Evolutionary conservation across 2,329 filamentous ascomycete species (phyloP), one percentile per base, ranked within the genome.

Genomic region (Diplocarpon rosae): DNA sequence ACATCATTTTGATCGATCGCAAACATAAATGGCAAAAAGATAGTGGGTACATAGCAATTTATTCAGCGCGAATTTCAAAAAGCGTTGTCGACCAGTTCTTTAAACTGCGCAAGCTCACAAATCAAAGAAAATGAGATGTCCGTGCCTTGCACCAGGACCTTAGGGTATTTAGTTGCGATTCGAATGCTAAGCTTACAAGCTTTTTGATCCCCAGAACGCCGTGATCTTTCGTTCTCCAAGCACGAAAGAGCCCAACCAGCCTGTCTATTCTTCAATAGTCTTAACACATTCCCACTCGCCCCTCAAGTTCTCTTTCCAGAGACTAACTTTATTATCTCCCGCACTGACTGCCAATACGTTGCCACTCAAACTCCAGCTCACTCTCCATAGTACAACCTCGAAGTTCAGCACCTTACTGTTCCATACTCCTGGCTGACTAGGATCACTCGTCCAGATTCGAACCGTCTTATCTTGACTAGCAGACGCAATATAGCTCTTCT

Each of bases 271-370:
- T 65, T 95, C 90, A 63, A 98, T 89, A 48, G 86, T 88, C 76
- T 95, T 95, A 54, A 96, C 86, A 59, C 85, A 86, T 67, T 96
- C 89, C 92, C 92, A 98, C 62, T 94, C 86, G 44, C 92, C 92
- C 63, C 84, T 85, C 57, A 98, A 70, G 63, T 94, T 94, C 75
- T 98, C 92, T 75, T 96, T 98, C 90, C 90, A 98, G 64, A 98
- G 67, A 43, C 83, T 93, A 45, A 98, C 89, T 69, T 93, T 89
- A 72, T 98, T 98, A 67, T 98, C 90, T 20, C 84, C 86, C 32
- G 87, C 87, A 62, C 85, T 92, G 51, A 95, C 87, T 9, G 92
- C 92, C 57, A 98, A 72, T 15, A 96, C 89, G 63, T 98, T 98
- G 42, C 92, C 92, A 65, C 87, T 95, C 62, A 96, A 71, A 58